Conservation (phyloP, 345 rosid species). For the sweet orange (Citrus sinensis) region DNA sequence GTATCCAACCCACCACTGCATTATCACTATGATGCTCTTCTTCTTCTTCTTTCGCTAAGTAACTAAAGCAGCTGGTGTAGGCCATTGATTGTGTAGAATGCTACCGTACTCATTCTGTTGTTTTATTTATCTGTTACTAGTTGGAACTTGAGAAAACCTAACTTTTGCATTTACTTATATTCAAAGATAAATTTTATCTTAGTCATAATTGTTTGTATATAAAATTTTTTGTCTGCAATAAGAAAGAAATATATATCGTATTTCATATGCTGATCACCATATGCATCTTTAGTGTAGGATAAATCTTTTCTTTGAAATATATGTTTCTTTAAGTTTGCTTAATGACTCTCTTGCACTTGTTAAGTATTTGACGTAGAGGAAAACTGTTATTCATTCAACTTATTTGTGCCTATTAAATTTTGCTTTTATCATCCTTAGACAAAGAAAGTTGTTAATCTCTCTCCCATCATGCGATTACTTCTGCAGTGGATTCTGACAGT, state of each 20-base stretch:
- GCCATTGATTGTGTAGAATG: not conserved
- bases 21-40: not conserved
- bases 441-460: not conserved
- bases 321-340: not conserved
- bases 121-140: not conserved
- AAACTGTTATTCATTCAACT: not conserved
- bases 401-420: not conserved
- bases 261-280: not conserved
- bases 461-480: not conserved
- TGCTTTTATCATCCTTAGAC: not conserved
- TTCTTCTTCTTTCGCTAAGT: not conserved
- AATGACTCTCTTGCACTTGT: not conserved
- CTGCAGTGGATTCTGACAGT: not conserved
- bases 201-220: no score
- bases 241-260: not conserved
- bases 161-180: not conserved
- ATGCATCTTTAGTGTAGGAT: not conserved
- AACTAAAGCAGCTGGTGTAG: not conserved
- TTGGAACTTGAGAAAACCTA: not conserved
- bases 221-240: no score
- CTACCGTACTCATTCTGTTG: not conserved
- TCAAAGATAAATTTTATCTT: not conserved
- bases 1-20: not conserved
- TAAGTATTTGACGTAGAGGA: not conserved
- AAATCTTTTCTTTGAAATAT: not conserved